phyloP scores from a whole-genome alignment of 768 basidiomycete species.

The Dioszegia hungarica region DNA sequence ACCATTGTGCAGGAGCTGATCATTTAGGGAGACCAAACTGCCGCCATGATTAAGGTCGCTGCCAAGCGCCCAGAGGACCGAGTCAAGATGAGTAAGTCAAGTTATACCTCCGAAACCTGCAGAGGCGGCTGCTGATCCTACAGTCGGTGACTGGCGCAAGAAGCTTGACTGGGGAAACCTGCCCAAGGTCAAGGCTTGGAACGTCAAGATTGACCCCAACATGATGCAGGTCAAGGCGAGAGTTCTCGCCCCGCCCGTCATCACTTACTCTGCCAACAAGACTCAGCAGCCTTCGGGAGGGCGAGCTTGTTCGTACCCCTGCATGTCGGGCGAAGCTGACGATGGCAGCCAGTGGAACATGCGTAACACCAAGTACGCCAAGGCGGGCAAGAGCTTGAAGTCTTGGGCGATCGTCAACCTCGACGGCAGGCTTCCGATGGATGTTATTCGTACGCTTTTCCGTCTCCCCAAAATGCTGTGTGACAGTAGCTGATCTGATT shows the following conservation, averaged over 20 bases:
- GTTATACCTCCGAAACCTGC: not conserved
- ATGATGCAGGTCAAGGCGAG: conserved; percentile 43
- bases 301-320: not conserved
- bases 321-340: not conserved
- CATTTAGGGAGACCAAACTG: conserved; percentile 14
- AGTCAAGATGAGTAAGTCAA: conserved; percentile 20
- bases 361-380: conserved; percentile 24
- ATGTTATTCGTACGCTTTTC: not conserved
- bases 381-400: conserved; percentile 15
- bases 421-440: not conserved
- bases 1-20: conserved; percentile 10
- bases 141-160: conserved; percentile 39
- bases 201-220: conserved; percentile 28
- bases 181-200: conserved; percentile 43
- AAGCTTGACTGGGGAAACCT: conserved; percentile 34
- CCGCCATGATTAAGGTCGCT: conserved; percentile 44
- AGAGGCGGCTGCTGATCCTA: not conserved
- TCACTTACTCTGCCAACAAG: conserved; percentile 36
- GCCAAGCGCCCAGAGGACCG: conserved; percentile 40
- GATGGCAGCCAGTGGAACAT: conserved; percentile 36
- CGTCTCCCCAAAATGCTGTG: no score
- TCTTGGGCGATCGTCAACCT: conserved; percentile 34
- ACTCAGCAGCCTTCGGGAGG: conserved; percentile 17
- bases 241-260: conserved; percentile 32
- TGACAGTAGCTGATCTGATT: not conserved